phyloP scores from a whole-genome alignment of 1,139 yeast genomes.

The Blastobotrys persicus region DNA sequence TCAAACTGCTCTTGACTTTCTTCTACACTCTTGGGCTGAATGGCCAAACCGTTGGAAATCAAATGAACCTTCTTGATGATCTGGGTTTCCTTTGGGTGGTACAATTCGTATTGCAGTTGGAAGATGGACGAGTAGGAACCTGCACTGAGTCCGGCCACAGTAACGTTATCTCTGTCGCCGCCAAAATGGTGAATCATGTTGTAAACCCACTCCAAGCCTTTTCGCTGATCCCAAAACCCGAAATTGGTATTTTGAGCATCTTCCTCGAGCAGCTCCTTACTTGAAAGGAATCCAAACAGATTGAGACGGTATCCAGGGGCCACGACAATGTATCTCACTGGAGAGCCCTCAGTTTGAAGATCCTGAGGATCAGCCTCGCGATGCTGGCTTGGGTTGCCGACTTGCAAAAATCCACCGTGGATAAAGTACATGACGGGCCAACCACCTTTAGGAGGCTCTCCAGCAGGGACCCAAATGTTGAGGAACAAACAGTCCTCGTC shows the following conservation, averaged over 20 bases:
- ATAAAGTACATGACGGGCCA: constrained; percentile 44
- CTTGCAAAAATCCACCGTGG: constrained; percentile 46
- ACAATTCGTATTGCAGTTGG: constrained; percentile 41
- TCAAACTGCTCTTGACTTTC: constrained; percentile 41
- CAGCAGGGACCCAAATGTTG: constrained; percentile 44
- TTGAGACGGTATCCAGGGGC: constrained; percentile 44
- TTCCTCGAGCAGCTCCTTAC: constrained; percentile 34
- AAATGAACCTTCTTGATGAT: constrained; percentile 40
- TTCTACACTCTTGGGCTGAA: constrained; percentile 39
- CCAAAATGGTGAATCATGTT: constrained; percentile 36
- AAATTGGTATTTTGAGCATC: constrained; percentile 37
- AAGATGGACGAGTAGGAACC: constrained; percentile 40
- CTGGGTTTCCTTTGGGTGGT: constrained; percentile 38
- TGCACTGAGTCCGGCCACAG: constrained; percentile 42
- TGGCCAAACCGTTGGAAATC: constrained; percentile 39
- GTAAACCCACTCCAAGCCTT: constrained; percentile 38
- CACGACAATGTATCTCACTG: constrained; percentile 39
- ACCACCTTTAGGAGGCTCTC: constrained; percentile 38
- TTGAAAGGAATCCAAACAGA: constrained; percentile 42
- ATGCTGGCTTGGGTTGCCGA: constrained; percentile 37
- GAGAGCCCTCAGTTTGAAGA: constrained; percentile 30
- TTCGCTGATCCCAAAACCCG: constrained; percentile 45
- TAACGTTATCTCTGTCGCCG: constrained; percentile 42
- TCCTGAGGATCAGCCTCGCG: constrained; percentile 33
- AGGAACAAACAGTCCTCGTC: constrained; percentile 41